phyloP scores from a whole-genome alignment of 23 red algal species.

The Pyropia yezoensis region DNA sequence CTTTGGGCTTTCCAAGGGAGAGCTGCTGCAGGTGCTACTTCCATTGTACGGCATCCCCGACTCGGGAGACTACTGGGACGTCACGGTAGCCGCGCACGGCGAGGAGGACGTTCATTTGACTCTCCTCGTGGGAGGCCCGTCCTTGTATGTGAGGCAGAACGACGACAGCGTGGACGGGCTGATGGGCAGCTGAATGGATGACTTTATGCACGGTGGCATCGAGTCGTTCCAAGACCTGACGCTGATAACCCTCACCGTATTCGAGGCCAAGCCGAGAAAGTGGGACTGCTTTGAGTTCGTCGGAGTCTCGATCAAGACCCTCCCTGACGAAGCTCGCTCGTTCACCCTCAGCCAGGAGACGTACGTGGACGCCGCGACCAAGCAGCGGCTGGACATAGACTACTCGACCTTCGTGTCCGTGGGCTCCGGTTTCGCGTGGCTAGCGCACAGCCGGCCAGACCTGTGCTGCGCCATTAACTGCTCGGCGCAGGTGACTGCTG shows the following conservation, averaged over 20 bases:
- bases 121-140: conserved; percentile 2
- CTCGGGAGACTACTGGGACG: no score
- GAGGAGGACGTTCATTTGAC: conserved; percentile 6
- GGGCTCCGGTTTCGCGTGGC: conserved; percentile 4
- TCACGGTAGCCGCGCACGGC: conserved; percentile 9
- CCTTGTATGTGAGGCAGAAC: conserved; percentile 4
- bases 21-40: conserved; percentile 1
- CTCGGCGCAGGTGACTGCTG: conserved; percentile 5
- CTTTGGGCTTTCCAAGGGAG: background rate
- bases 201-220: background rate
- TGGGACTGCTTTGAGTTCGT: conserved; percentile 6
- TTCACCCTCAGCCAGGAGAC: background rate
- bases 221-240: background rate
- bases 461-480: background rate
- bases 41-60: background rate
- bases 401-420: background rate
- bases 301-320: conserved; percentile 5
- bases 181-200: conserved; percentile 6
- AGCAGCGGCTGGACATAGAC: background rate
- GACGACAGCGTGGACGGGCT: conserved; percentile 1
- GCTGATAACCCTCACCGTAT: background rate
- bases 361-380: background rate
- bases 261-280: conserved; percentile 2
- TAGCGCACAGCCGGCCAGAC: conserved; percentile 32
- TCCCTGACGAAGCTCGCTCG: background rate